Evolutionary conservation across 2,329 filamentous ascomycete genomes (phyloP), one percentile per base, ranked within the genome.

Genomic region (Aspergillus texensis): DNA sequence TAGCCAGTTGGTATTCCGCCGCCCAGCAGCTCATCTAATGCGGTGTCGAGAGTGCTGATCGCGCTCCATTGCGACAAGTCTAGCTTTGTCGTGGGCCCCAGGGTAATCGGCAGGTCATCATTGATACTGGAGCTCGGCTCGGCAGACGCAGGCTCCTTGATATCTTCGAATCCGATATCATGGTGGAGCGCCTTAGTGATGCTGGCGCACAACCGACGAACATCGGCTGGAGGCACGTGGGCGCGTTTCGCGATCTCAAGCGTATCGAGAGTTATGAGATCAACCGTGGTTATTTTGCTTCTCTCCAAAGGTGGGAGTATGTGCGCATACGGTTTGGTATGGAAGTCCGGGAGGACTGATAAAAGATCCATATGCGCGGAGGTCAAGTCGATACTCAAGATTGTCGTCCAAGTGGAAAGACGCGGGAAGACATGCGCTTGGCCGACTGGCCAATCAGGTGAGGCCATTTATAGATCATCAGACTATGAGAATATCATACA

Each of bases 211-310:
- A 98, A 83, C 65, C 89, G 88, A 77, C 89, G 91, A 70, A 97
- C 84, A 74, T 97, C 93, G 45, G 90, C 85, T 9, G 94, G 83
- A 3, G 94, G 93, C 21, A 97, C 83, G 67, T 90, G 89, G 57
- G 93, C 94, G 76, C 92, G 90, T 81, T 91, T 95, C 62, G 93
- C 93, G 68, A 98, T 87, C 73, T 97, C 91, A 65, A 89, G 84
- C 4, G 89, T 85, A 73, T 97, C 92, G 66, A 96, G 88, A 3
- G 92, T 92, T 71, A 99, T 85, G 56, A 99, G 86, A 76, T 99
- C 95, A 70, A 88, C 89, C 36, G 91, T 91, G 30, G 91, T 91
- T 74, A 99, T 83, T 58, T 85, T 83, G 71, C 91, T 88, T 75
- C 87, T 88, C 80, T 98, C 94, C 61, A 98, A 86, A 26, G 88